Conservation (phyloP, 2,329 filamentous ascomycete genomes). For the Cadophora luteo-olivacea region DNA sequence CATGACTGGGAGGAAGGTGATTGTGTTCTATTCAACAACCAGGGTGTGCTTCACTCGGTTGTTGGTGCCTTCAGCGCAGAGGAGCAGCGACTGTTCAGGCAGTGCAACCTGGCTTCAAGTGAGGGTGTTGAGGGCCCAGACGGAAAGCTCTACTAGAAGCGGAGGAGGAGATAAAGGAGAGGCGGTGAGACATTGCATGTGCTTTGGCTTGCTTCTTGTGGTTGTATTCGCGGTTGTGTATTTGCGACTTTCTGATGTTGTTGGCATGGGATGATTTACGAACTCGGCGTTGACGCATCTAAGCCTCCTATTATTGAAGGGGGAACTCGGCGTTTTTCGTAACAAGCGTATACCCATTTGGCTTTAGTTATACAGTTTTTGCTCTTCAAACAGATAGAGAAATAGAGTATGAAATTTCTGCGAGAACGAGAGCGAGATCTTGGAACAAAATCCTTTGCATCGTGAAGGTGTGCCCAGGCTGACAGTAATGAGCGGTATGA, state of each 20-base stretch:
- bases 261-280: conserved; percentile 36
- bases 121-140: conserved; percentile 47
- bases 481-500: neutral
- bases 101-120: conserved; percentile 80
- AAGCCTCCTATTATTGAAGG: conserved; percentile 38
- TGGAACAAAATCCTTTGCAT: neutral
- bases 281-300: conserved; percentile 46
- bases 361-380: conserved; percentile 34
- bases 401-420: neutral
- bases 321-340: conserved; percentile 46
- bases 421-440: neutral
- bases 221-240: neutral
- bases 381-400: neutral
- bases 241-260: conserved; percentile 4
- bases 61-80: conserved; percentile 75
- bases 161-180: neutral
- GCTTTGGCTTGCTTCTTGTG: conserved; percentile 17
- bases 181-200: conserved; percentile 19
- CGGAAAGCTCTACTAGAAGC: conserved; percentile 42
- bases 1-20: conserved; percentile 82
- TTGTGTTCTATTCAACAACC: conserved; percentile 79
- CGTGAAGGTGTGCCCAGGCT: conserved; percentile 15
- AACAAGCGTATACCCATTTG: conserved; percentile 46
- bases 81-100: conserved; percentile 77
- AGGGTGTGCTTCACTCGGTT: conserved; percentile 76